Evolutionary conservation across 371 early-diverging fungal genomes (phyloP), one percentile per base, ranked within the genome.

Genomic region (Quaeritorhiza haematococci): DNA sequence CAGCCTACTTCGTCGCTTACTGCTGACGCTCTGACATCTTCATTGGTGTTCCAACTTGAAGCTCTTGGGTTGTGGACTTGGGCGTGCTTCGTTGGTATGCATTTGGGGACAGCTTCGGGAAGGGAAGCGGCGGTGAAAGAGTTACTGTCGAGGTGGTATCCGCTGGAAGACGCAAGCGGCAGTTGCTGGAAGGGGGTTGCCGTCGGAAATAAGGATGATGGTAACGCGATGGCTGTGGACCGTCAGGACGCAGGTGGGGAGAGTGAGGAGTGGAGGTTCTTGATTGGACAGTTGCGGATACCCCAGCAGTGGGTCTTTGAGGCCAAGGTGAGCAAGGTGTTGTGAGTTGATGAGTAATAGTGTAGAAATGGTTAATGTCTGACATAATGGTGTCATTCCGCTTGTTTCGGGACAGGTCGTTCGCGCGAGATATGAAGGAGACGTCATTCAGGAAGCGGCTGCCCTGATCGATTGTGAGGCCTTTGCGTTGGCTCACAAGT

Each of bases 31-130:
- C 59, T 86, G 33, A 67, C 81, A 19, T 53, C 69, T 3, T 57
- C 77, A 23, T 75, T 87, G 46, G 72, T 79, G 13, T 62, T 60
- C 23, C 81, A 85, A 64, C 68, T 91, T 13, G 88, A 88, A 70
- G 42, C 50, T 1, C 41, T 85, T 34, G 89, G 87, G 0, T 61
- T 85, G 29, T 89, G 87, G 86, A 67, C 85, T 30, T 88, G 87
- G 88, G 80, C 88, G 0, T 61, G 82, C 44, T 90, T 76, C 68
- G 80, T 81, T 15, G 61, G 73, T 13, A 58, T 83, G 57, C 82
- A 78, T 52, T 59, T 84, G 30, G 53, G 54, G 2, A 44, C 48
- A 1, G 35, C 41, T 10, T 46, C 23, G 23, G 63, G 57, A 4
- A 45, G 72, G 3, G 73, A 72, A 55, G 28, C 30, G 1, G 32